phyloP scores from a whole-genome alignment of 306 rosid species.

The Castanospermum australe region DNA sequence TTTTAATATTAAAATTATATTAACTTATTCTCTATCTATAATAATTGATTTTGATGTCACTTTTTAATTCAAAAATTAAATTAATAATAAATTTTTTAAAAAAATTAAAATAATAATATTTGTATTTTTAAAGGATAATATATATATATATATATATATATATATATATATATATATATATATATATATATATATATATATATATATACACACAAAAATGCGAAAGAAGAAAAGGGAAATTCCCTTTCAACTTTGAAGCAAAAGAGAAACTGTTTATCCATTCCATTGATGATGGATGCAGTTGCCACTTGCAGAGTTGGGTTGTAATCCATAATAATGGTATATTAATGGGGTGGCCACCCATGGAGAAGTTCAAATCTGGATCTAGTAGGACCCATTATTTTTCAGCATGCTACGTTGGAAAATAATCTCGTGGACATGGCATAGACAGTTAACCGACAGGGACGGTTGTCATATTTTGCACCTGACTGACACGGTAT shows the following conservation, averaged over 20 bases:
- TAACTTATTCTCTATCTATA: too few species aligned
- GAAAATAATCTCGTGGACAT: constrained; percentile 15
- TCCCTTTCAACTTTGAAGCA: constrained; percentile 28
- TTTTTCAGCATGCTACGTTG: constrained; percentile 11
- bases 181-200: too few species aligned
- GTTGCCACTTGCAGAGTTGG: background rate
- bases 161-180: too few species aligned
- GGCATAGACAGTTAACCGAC: background rate
- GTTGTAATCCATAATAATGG: too few species aligned
- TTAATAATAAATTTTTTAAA: too few species aligned
- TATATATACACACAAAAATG: background rate
- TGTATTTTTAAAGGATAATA: too few species aligned
- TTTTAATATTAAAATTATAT: too few species aligned
- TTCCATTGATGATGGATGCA: background rate
- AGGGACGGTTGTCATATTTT: constrained; percentile 24
- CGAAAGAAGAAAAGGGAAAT: constrained; percentile 24
- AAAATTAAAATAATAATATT: too few species aligned
- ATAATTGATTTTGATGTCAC: too few species aligned
- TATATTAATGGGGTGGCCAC: background rate
- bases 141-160: too few species aligned
- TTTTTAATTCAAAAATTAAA: too few species aligned
- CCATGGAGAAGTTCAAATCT: background rate
- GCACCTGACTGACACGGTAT: background rate
- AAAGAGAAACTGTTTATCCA: constrained; percentile 3
- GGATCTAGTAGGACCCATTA: constrained; percentile 23